phyloP scores from a whole-genome alignment of 1,284 basidiomycete species.

The Trametes pubescens region DNA sequence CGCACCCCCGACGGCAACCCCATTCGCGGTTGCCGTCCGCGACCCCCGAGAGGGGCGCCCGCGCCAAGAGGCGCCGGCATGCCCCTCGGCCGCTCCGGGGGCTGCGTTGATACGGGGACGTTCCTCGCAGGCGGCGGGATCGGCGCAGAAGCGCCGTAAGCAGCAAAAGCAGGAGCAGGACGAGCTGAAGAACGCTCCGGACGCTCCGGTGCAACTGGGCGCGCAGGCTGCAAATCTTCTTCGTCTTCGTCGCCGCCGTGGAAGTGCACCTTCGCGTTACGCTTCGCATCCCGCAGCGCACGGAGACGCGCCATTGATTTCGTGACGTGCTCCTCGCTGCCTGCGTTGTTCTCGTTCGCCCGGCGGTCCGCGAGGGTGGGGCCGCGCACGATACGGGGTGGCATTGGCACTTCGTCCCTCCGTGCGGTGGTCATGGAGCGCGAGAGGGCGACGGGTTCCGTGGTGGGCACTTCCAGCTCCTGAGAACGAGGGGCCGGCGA shows the following conservation, averaged over 20 bases:
- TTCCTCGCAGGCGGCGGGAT: background rate
- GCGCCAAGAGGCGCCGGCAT: conserved; percentile 29
- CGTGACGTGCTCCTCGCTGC: conserved; percentile 35
- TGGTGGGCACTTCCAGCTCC: background rate
- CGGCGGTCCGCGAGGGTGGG: conserved; percentile 27
- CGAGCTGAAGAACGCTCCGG: conserved; percentile 2
- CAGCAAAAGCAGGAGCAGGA: background rate
- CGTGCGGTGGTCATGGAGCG: conserved; percentile 21
- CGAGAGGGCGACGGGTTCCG: conserved; percentile 9
- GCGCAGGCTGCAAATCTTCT: background rate
- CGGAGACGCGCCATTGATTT: conserved; percentile 58
- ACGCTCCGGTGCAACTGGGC: no score
- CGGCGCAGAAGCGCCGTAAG: background rate
- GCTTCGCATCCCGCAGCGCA: conserved; percentile 62
- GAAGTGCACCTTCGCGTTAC: conserved; percentile 43
- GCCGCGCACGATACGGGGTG: conserved; percentile 21
- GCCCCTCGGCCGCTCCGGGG: conserved; percentile 26
- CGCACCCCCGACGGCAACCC: conserved; percentile 40
- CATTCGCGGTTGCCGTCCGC: conserved; percentile 34
- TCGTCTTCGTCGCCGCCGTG: conserved; percentile 24
- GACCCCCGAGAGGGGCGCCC: conserved; percentile 24
- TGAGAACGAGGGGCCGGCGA: background rate
- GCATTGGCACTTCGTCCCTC: conserved; percentile 13
- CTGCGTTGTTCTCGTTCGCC: conserved; percentile 16
- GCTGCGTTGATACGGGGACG: conserved; percentile 18